A percentile compares a stretch with the other conserved stretches of the same genome.
These are phyloP conservation scores for Fusarium setosum DNA, from an alignment of 2,329 filamentous ascomycete genomes.

Conservation along the genomic window DNA sequence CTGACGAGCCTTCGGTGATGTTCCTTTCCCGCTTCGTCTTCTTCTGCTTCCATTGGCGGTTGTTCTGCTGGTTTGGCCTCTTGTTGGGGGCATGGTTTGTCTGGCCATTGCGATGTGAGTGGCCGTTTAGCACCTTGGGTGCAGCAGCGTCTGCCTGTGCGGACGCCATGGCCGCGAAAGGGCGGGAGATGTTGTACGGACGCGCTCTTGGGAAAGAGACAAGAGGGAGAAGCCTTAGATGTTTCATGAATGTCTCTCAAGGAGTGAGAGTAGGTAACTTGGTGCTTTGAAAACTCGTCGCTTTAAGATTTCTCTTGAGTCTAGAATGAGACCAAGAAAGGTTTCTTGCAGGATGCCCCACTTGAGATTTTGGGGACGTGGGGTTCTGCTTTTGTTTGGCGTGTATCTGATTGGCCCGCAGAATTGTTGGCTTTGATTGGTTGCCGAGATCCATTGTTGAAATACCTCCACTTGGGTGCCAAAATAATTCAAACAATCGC, in stretches of 20 bases:
- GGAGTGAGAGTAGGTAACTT: not conserved
- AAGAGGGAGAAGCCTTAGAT: slow-evolving; percentile 25
- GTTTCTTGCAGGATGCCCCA: slow-evolving; percentile 36
- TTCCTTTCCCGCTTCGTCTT: slow-evolving; percentile 69
- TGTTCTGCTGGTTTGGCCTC: slow-evolving; percentile 35
- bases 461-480: too few species aligned
- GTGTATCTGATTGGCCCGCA: slow-evolving; percentile 21
- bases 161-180: slow-evolving; percentile 41
- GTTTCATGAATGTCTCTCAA: slow-evolving; percentile 28
- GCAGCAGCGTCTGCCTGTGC: slow-evolving; percentile 21
- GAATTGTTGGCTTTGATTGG: not conserved
- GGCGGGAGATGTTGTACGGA: slow-evolving; percentile 20
- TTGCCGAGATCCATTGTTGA: not conserved
- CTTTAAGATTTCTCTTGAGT: slow-evolving; percentile 9
- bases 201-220: slow-evolving; percentile 25
- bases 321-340: slow-evolving; percentile 34
- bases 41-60: slow-evolving; percentile 53
- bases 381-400: slow-evolving; percentile 31
- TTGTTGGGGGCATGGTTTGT: slow-evolving; percentile 36
- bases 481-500: too few species aligned
- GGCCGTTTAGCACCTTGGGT: slow-evolving; percentile 25
- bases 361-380: slow-evolving; percentile 24
- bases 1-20: slow-evolving; percentile 70
- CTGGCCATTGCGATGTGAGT: slow-evolving; percentile 21
- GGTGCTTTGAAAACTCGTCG: not conserved